These are phyloP conservation scores for Pyrus communis DNA, from an alignment of 306 rosid species.

Conservation along the genomic window DNA sequence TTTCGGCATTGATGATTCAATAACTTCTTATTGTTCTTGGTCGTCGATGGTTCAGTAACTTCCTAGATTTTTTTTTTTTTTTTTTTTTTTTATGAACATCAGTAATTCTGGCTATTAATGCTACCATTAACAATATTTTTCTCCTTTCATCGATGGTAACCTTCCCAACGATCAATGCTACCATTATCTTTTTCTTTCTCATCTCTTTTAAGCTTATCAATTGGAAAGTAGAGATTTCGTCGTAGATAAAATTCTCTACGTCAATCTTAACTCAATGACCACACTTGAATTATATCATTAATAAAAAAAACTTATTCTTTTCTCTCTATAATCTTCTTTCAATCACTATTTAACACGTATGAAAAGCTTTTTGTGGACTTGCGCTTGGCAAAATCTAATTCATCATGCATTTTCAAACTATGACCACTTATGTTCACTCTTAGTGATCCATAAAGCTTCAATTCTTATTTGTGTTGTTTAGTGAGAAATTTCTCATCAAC, in stretches of 20 bases:
- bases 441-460: neutral
- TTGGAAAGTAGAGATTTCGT: neutral
- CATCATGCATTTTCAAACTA: neutral
- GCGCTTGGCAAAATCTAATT: neutral
- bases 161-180: too few species aligned
- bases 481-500: neutral
- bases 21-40: rapidly evolving
- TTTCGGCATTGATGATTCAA: too few species aligned
- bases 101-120: too few species aligned
- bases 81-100: too few species aligned
- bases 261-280: neutral
- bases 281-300: neutral
- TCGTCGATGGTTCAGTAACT: too few species aligned
- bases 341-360: neutral
- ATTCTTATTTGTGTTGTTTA: neutral
- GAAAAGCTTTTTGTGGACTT: neutral
- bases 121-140: too few species aligned
- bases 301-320: neutral
- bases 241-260: neutral
- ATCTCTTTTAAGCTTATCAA: neutral
- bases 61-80: too few species aligned
- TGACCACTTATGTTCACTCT: neutral
- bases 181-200: neutral
- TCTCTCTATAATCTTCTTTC: neutral
- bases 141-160: too few species aligned